phyloP scores from a whole-genome alignment of 176 grass and related monocot genomes.

The Oryza glumipatula region DNA sequence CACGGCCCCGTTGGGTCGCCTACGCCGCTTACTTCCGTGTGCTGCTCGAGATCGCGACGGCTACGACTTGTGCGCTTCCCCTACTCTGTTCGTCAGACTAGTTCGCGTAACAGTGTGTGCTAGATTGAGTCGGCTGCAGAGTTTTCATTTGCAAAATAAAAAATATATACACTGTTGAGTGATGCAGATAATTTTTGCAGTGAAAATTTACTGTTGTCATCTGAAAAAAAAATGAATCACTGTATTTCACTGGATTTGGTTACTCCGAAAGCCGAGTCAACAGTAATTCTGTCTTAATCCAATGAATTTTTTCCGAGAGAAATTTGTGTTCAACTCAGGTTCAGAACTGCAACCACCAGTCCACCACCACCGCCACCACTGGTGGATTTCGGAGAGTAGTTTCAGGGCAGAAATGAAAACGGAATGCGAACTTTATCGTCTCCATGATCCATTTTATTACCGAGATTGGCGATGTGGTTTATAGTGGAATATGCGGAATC shows the following conservation, averaged over 20 bases:
- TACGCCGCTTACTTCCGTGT: not conserved
- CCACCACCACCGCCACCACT: not conserved
- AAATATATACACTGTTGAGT: not conserved
- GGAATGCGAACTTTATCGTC: constrained; percentile 12
- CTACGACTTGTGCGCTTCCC: not conserved
- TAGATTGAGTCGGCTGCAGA: not conserved
- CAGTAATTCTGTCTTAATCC: not conserved
- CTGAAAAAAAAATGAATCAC: too few species aligned
- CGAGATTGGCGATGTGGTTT: not conserved
- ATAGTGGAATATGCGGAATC: constrained; percentile 11
- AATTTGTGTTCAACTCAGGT: not conserved
- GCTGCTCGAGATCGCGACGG: not conserved
- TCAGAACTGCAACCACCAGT: not conserved
- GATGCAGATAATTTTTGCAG: not conserved
- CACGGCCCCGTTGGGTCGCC: not conserved
- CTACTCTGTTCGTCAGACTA: not conserved
- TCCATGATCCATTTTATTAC: not conserved
- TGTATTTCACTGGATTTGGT: too few species aligned
- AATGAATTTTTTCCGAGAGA: not conserved
- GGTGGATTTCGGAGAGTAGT: not conserved
- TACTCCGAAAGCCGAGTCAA: too few species aligned
- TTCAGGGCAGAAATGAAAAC: not conserved
- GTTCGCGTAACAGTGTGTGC: not conserved
- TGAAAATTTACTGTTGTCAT: too few species aligned
- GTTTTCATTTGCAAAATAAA: not conserved